phyloP scores from a whole-genome alignment of 2,329 filamentous ascomycete species.

The Diaporthe vexans region DNA sequence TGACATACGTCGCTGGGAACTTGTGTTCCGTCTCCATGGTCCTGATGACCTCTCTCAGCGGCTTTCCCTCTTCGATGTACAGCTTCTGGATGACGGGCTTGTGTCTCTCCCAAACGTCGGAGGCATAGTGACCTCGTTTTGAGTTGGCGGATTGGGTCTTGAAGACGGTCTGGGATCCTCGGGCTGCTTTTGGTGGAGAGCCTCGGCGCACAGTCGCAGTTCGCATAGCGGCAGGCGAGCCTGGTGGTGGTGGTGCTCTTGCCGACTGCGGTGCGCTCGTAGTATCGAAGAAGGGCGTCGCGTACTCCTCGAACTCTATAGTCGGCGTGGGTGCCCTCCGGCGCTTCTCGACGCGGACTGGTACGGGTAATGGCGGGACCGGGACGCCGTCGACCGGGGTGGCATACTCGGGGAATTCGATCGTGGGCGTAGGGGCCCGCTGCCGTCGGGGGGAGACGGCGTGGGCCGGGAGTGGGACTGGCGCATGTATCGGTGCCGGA shows the following conservation, averaged over 20 bases:
- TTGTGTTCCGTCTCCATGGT: conserved; percentile 36
- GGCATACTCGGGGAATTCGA: conserved; percentile 20
- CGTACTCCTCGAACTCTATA: conserved; percentile 14
- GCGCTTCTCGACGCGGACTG: conserved; percentile 26
- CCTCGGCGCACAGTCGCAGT: neutral
- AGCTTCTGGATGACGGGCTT: conserved; percentile 30
- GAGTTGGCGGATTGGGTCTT: conserved; percentile 36
- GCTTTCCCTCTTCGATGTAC: conserved; percentile 38
- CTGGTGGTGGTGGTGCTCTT: neutral
- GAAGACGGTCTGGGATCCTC: conserved; percentile 21
- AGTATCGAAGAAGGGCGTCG: conserved; percentile 4
- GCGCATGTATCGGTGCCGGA: neutral
- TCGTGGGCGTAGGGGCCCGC: conserved; percentile 24
- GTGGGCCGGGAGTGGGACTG: neutral
- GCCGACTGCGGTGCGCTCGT: neutral
- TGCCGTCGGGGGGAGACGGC: neutral
- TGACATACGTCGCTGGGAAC: conserved; percentile 38
- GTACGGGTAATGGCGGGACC: neutral
- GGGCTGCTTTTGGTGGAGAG: neutral
- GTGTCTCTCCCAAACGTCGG: conserved; percentile 36
- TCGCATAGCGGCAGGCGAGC: neutral
- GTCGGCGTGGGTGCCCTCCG: conserved; percentile 25
- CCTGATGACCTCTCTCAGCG: conserved; percentile 35
- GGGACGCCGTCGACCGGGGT: neutral
- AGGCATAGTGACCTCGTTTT: conserved; percentile 36